These are phyloP conservation scores for Chlorella variabilis DNA, from an alignment of 163 green algal species.

Conservation along the genomic window DNA sequence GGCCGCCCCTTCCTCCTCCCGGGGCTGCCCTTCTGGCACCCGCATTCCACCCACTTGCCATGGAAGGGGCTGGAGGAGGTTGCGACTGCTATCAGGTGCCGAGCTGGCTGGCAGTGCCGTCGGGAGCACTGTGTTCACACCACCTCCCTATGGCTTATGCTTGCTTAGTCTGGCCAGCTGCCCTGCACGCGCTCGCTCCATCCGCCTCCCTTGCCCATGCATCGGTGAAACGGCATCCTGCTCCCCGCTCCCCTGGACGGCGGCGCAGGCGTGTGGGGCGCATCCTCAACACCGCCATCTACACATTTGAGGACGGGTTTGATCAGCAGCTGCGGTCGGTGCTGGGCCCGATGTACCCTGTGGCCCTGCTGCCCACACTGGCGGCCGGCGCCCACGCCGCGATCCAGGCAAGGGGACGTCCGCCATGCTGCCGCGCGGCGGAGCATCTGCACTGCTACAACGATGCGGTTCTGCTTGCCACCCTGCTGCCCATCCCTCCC, in stretches of 20 bases:
- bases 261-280: slow-evolving; percentile 15
- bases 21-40: slow-evolving; percentile 2
- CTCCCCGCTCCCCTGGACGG: not conserved
- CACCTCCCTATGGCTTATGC: too few relatives aligned
- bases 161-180: too few relatives aligned
- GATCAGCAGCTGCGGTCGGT: slow-evolving; percentile 17
- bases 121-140: not conserved
- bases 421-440: too few relatives aligned
- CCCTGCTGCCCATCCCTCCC: not conserved
- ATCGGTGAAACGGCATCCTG: too few relatives aligned
- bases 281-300: slow-evolving; percentile 29
- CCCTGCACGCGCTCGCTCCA: too few relatives aligned
- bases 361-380: slow-evolving; percentile 7
- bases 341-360: slow-evolving; percentile 16
- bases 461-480: not conserved
- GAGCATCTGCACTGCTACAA: too few relatives aligned
- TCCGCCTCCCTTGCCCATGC: too few relatives aligned
- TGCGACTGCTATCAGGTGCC: not conserved
- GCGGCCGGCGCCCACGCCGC: not conserved
- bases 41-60: not conserved
- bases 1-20: slow-evolving; percentile 27
- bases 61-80: not conserved
- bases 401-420: slow-evolving; percentile 11
- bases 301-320: slow-evolving; percentile 20
- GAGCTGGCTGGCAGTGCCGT: too few relatives aligned